Conservation (phyloP, 139 green algal genomes). For the Chlorokybus atmophyticus region DNA sequence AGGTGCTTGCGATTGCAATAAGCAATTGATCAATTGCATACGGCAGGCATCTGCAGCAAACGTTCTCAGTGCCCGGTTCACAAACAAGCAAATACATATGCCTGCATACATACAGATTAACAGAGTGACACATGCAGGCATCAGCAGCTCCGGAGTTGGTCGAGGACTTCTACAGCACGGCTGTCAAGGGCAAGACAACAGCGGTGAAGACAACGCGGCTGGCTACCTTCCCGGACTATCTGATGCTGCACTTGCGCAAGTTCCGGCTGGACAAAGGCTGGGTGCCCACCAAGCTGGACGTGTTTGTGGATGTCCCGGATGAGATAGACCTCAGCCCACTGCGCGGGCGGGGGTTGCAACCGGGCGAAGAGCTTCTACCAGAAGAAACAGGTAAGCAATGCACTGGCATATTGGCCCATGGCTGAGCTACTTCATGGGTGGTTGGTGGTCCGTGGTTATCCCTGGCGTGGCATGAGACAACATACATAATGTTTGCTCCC, state of each 20-base stretch:
- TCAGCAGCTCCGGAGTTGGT: conserved; percentile 50
- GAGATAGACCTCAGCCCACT: conserved; percentile 63
- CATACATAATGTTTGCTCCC: too few species aligned
- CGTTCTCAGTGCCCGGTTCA: too few species aligned
- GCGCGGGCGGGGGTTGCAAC: conserved; percentile 33
- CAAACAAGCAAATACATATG: too few species aligned
- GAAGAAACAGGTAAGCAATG: conserved; percentile 28
- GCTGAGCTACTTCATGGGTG: too few species aligned
- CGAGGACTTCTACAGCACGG: conserved; percentile 65
- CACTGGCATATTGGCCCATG: too few species aligned
- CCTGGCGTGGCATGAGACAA: too few species aligned
- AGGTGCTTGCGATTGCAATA: too few species aligned
- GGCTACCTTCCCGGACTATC: conserved; percentile 70
- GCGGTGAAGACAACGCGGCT: conserved; percentile 41
- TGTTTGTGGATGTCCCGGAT: conserved; percentile 69
- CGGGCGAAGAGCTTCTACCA: conserved; percentile 64
- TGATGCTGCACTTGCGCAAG: conserved; percentile 72
- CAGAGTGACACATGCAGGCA: too few species aligned
- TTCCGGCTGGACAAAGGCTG: conserved; percentile 67
- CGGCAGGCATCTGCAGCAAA: too few species aligned
- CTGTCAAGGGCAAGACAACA: conserved; percentile 20
- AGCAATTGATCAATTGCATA: too few species aligned
- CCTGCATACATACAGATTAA: too few species aligned
- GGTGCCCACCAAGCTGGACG: conserved; percentile 79
- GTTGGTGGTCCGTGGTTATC: too few species aligned